Evolutionary conservation across 176 grass and related monocot genomes (phyloP), one percentile per base, ranked within the genome.

Genomic region (Pharus latifolius): DNA sequence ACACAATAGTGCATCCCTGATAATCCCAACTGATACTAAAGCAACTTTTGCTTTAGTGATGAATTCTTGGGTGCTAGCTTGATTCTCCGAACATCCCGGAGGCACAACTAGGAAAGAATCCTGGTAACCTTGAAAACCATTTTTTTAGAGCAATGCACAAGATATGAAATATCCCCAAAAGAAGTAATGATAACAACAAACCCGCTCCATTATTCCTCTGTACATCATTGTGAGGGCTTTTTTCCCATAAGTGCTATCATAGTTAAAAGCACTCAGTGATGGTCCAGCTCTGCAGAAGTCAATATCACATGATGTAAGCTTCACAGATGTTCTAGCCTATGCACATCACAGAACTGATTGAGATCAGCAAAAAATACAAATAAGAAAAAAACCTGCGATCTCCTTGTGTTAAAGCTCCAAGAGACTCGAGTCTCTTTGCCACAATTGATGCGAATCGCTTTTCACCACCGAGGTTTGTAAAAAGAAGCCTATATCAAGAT

Each of bases 321-420:
- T 72, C 27, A 63, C 29, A 69, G 23, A 53, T 3, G 1, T 51
- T 75, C 43, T 69, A 52, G 19, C 17, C 70, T 69, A 63, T 28
- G 54, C 10, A 52, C 37, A 78, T 18, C 14, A 70, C 2, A 48
- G 7, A 45, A 30, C 46, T 46, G 7, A 63, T 11, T 48, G 56
- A 56, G 14, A 49, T 17, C 17, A 70, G 46, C 48, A 3, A 52
- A 26, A 18, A 58, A 56, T n/a, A n/a, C n/a, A n/a, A n/a, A n/a
- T n/a, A n/a, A n/a, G n/a, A n/a, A n/a, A 76, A 80, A 65, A 65
- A 91, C 90, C 90, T 94, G 70, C 87, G 89, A 74, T 99, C 95
- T 46, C 95, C 95, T 88, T 99, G 95, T 50, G 95, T 99, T 82
- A 99, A 80, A 76, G 95, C 95, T 56, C 95, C 95, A 75, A 99